phyloP scores from a whole-genome alignment of 257 asterid genomes.

The Handroanthus guayacan region DNA sequence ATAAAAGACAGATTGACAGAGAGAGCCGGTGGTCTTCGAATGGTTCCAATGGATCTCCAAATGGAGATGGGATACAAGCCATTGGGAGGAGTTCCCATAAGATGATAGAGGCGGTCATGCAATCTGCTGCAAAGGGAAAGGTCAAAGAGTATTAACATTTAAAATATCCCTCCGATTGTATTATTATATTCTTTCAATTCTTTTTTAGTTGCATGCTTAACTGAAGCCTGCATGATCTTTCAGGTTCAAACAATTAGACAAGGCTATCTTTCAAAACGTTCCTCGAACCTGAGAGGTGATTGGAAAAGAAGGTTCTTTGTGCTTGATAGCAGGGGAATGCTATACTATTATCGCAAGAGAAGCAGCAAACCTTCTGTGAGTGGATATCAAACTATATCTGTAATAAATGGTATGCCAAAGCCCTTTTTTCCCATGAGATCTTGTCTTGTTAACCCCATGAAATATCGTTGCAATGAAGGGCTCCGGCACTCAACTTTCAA shows the following conservation, averaged over 20 bases:
- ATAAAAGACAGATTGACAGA: slow-evolving; percentile 88
- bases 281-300: slow-evolving; percentile 95
- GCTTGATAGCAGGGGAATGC: slow-evolving; percentile 99
- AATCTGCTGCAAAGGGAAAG: slow-evolving; percentile 98
- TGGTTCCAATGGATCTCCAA: slow-evolving; percentile 92
- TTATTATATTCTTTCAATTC: slow-evolving; percentile 22
- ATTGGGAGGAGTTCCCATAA: slow-evolving; percentile 99
- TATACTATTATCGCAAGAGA: slow-evolving; percentile 97
- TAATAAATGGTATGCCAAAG: neutral
- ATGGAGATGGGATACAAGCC: slow-evolving; percentile 98
- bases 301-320: slow-evolving; percentile 99
- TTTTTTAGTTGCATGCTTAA: slow-evolving; percentile 29
- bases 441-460: slow-evolving; percentile 14
- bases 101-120: slow-evolving; percentile 99
- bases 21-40: slow-evolving; percentile 92
- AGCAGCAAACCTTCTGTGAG: slow-evolving; percentile 97
- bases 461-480: slow-evolving; percentile 57
- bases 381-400: slow-evolving; percentile 38
- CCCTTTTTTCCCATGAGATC: slow-evolving; percentile 12
- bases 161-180: slow-evolving; percentile 27
- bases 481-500: slow-evolving; percentile 80
- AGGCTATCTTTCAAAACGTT: slow-evolving; percentile 97
- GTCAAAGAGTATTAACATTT: slow-evolving; percentile 43
- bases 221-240: slow-evolving; percentile 46
- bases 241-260: slow-evolving; percentile 99